A percentile compares a stretch with the other conserved stretches of the same genome.
Evolutionary conservation across 345 rosid species (phyloP).

Genomic region (Dimocarpus longan): DNA sequence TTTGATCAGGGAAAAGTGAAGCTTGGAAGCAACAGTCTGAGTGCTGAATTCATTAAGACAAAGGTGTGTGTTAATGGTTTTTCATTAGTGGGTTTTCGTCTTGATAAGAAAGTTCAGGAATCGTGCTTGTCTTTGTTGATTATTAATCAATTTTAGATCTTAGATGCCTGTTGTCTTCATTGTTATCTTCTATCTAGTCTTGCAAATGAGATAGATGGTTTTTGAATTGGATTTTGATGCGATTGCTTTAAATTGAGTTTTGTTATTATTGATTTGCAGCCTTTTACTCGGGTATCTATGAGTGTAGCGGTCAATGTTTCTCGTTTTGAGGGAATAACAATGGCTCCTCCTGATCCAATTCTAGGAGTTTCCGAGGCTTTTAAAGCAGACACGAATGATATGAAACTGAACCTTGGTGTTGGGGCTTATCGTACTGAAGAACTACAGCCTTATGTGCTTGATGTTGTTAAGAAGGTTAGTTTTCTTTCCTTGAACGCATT

Average conservation of each 20-base stretch:
- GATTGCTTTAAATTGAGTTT: slow-evolving; percentile 7
- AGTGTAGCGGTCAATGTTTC: slow-evolving; percentile 62
- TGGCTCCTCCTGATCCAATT: slow-evolving; percentile 99
- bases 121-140: not conserved
- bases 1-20: slow-evolving; percentile 56
- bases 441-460: slow-evolving; percentile 89
- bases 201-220: not conserved
- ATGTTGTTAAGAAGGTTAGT: slow-evolving; percentile 91
- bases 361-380: slow-evolving; percentile 98
- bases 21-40: slow-evolving; percentile 47
- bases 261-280: slow-evolving; percentile 46
- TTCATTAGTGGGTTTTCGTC: not conserved
- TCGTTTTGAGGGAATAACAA: slow-evolving; percentile 79
- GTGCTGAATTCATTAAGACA: slow-evolving; percentile 34
- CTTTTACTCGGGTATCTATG: slow-evolving; percentile 65
- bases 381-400: slow-evolving; percentile 72
- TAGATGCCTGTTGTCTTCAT: not conserved
- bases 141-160: not conserved
- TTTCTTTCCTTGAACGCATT: slow-evolving; percentile 6
- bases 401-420: slow-evolving; percentile 97
- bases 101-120: not conserved
- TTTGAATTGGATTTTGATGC: not conserved
- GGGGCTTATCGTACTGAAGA: slow-evolving; percentile 97
- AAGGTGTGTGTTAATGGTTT: slow-evolving; percentile 42
- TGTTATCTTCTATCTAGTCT: not conserved